Base-by-base conservation (phyloP, 2,329 filamentous ascomycete genomes). In the Myriosclerotinia duriaeana region DNA sequence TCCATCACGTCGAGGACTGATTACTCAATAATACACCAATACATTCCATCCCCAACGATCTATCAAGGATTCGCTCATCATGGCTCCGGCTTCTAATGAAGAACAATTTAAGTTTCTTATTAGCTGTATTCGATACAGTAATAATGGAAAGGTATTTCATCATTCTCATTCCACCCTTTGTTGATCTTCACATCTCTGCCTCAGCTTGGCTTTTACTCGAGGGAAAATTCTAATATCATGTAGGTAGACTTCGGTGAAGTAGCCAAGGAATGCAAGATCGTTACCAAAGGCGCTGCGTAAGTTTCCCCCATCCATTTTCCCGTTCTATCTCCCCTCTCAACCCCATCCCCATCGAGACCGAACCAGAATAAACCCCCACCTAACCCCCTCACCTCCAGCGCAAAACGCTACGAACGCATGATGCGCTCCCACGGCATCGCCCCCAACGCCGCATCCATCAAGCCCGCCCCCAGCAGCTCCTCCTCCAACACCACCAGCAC, bases 261-360 rank as follows among this genome's bases (percentile, higher is more conserved):
- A n/a, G 86, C 87, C 14, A 78, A 81, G 20, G 87, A 90, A 72
- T 85, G 87, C 53, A 78, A 76, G 30, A 89, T 91, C 48, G 81
- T 88, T 44, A 81, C 78, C 76, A 89, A 89, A 77, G 87, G 84
- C 17, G 89, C 89, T 30, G 89, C 88, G 89, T 91, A 83, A 82
- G 88, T 84, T 46, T 22, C 1, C 55, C 6, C 44, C 42, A 46
- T 26, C 7, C 34, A 30, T 34, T 7, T 36, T 38, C 5, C 22
- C 5, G 5, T 11, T 1, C 34, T 6, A 11, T 15, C 34, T 7
- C 3, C 26, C 26, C 26, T 3, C 26, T 26, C 26, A 2, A 2
- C 26, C 26, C 26, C 7, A 17, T 17, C 20, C n/a, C 42, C 46
- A 56, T 26, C 59, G 34, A 48, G 3, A 26, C 20, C 38, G 9